phyloP scores from a whole-genome alignment of 2,329 filamentous ascomycete genomes.

The Fusarium continuum region DNA sequence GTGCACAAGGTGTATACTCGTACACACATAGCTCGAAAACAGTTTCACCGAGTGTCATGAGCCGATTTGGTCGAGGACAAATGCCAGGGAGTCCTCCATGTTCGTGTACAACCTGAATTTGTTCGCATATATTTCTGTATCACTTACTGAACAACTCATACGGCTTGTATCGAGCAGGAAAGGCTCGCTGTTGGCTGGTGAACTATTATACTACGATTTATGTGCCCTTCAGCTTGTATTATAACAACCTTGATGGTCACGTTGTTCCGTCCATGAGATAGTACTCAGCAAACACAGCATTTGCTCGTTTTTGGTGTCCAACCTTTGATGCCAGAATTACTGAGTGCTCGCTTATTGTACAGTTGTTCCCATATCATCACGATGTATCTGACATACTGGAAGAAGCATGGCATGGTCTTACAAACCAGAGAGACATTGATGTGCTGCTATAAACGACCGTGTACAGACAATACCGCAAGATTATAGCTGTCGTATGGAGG shows the following conservation, averaged over 20 bases:
- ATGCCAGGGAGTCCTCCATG: not conserved
- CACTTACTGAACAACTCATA: not conserved
- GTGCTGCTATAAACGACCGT: too few relatives aligned
- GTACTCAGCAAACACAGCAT: not conserved
- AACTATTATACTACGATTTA: not conserved
- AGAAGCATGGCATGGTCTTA: too few relatives aligned
- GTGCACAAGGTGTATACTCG: not conserved
- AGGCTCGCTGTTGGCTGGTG: not conserved
- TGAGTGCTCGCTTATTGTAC: too few relatives aligned
- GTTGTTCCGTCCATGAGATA: not conserved
- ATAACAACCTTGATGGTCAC: not conserved
- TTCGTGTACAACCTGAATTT: not conserved
- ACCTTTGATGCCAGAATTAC: too few relatives aligned
- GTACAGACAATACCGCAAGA: too few relatives aligned
- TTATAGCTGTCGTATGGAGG: too few relatives aligned
- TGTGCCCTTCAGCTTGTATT: not conserved
- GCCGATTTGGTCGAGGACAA: not conserved
- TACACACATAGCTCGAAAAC: not conserved
- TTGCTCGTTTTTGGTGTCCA: not conserved
- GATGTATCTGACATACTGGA: too few relatives aligned
- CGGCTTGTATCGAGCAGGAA: not conserved
- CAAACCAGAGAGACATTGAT: too few relatives aligned
- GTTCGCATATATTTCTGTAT: not conserved
- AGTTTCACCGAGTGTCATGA: not conserved
- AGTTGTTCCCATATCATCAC: too few relatives aligned